Percentiles rank a stretch among this genome's conserved stretches.
These are phyloP conservation scores for Liquidambar formosana DNA, from an alignment of 164 flowering plant genomes.

Conservation along the genomic window DNA sequence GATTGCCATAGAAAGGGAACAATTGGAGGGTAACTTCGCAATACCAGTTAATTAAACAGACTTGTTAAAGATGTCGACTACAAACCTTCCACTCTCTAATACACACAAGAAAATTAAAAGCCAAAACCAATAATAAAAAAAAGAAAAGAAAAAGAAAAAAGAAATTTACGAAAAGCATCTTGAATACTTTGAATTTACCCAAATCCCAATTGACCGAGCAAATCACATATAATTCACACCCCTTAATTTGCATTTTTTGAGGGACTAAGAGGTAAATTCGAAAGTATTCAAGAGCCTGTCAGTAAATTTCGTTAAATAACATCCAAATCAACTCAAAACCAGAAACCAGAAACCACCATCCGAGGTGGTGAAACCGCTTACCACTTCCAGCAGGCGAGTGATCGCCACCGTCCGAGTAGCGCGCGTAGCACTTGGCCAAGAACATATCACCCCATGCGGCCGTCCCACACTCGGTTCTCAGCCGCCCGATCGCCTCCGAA, in stretches of 20 bases:
- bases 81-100: not conserved
- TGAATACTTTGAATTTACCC: not conserved
- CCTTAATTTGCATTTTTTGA: not conserved
- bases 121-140: too few relatives aligned
- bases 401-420: slow-evolving; percentile 45
- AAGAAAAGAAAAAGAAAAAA: not conserved
- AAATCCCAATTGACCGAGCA: not conserved
- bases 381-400: slow-evolving; percentile 33
- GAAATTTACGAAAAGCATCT: not conserved
- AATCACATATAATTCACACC: too few relatives aligned
- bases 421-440: slow-evolving; percentile 63
- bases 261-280: not conserved
- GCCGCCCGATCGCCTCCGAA: slow-evolving; percentile 48
- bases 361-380: slow-evolving; percentile 29
- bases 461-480: slow-evolving; percentile 43
- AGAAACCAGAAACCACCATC: slow-evolving; percentile 26
- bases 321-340: slow-evolving; percentile 9
- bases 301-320: not conserved
- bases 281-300: not conserved
- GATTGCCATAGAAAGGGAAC: too few relatives aligned
- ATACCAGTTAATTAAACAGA: too few relatives aligned
- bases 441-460: slow-evolving; percentile 55
- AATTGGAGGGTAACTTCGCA: not conserved
- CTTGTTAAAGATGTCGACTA: not conserved
- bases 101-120: too few relatives aligned